A percentile compares a stretch with the other conserved stretches of the same genome.
Conservation (phyloP, 1,139 yeast genomes). For the Yamadazyma spencermartinsiae region DNA sequence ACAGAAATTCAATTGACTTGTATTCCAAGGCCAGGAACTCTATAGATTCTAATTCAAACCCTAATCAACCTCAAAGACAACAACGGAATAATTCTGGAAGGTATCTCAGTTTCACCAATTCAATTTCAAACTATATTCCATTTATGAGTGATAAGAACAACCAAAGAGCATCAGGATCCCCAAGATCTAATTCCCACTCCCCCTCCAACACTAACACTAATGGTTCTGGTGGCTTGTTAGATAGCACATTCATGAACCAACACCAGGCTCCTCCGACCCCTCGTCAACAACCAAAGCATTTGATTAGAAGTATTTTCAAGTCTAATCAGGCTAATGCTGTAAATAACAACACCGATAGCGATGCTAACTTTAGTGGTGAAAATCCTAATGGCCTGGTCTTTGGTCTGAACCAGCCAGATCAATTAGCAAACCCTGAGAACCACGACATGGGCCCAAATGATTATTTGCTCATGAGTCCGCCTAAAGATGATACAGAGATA, state of each 20-base stretch:
- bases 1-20: slow-evolving; percentile 37
- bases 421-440: slow-evolving; percentile 9
- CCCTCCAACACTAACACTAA: slow-evolving; percentile 14
- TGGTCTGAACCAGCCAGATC: slow-evolving; percentile 9
- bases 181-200: slow-evolving; percentile 22
- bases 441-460: slow-evolving; percentile 14
- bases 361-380: slow-evolving; percentile 1
- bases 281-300: slow-evolving; percentile 32
- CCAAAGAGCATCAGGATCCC: slow-evolving; percentile 18
- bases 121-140: slow-evolving; percentile 44
- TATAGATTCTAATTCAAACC: slow-evolving; percentile 22
- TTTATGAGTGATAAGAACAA: slow-evolving; percentile 41
- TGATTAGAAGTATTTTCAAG: slow-evolving; percentile 45
- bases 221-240: slow-evolving; percentile 5
- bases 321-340: slow-evolving; percentile 18
- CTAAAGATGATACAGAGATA: slow-evolving; percentile 22
- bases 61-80: slow-evolving; percentile 13
- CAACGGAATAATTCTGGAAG: slow-evolving; percentile 16
- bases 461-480: slow-evolving; percentile 22
- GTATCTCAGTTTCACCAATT: slow-evolving; percentile 38
- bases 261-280: slow-evolving; percentile 16
- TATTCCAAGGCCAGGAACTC: slow-evolving; percentile 29
- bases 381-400: slow-evolving; percentile 6
- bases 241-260: slow-evolving; percentile 9
- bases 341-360: background rate